Evolutionary conservation across 2,329 filamentous ascomycete species (phyloP), one percentile per base, ranked within the genome.

Genomic region (Paracoccidioides brasiliensis): DNA sequence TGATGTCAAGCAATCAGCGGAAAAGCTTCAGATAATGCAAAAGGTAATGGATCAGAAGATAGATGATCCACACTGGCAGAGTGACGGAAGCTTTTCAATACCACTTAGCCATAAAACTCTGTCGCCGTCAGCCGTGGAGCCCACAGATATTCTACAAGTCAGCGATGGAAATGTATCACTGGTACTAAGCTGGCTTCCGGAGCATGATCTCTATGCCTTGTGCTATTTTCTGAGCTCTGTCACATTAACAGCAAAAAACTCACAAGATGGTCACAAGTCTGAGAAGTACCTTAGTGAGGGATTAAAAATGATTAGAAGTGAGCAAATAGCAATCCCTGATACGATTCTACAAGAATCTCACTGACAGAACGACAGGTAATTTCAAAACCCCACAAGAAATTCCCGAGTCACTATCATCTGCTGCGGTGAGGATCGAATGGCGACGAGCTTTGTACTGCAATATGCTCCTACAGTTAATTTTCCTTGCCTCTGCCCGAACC

Each of bases 401-500:
- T 9, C 70, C 77, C 0, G 73, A 80, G 52, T 78, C 81, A 0
- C 71, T 86, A 14, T 75, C 78, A 42, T 77, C 78, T 50, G 81
- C 81, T 9, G 76, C 82, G 33, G 70, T 76, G 58, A 76, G 83
- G 49, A 76, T 79, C 8, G 76, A 80, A 58, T 89, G 85, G 84
- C 80, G 84, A 52, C 76, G 74, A 55, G 77, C 82, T 53, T 75
- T 88, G 6, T 80, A 82, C 57, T 83, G 81, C 66, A 85, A 88
- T 59, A 75, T 89, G 40, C 79, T 84, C 52, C 76, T 89, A n/a
- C 77, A 90, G 15, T 80, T 84, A 32, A 83, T 84, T 3, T 79
- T 93, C 52, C 77, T 86, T 55, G 78, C 82, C 1, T 86, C 85
- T 48, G 84, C 82, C 44, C 80, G 83, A 52, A 86, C 83, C 44